Conservation (phyloP, 1,139 yeast genomes). For the Tardiomyces digboiensis region DNA sequence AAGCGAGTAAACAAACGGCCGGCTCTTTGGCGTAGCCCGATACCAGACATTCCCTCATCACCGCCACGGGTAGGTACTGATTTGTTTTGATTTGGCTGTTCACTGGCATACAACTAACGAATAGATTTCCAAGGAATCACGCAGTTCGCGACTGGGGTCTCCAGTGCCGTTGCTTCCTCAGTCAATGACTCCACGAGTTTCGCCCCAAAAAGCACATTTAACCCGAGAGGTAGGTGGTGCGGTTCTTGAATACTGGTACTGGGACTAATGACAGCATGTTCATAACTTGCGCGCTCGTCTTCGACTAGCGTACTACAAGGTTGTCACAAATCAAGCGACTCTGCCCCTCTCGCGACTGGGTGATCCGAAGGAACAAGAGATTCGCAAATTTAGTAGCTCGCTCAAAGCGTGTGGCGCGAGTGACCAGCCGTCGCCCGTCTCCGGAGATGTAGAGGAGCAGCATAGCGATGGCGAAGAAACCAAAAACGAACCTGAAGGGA, state of each 20-base stretch:
- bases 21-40: neutral
- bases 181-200: neutral
- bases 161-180: neutral
- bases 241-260: neutral
- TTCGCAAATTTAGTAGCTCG: neutral
- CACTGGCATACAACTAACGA: neutral
- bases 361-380: neutral
- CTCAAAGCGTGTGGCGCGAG: neutral
- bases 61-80: neutral
- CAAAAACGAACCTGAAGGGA: neutral
- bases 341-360: conserved; percentile 20
- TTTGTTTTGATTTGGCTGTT: neutral
- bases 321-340: conserved; percentile 44
- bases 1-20: neutral
- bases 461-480: neutral
- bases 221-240: neutral
- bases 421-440: neutral
- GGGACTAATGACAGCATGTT: conserved; percentile 26
- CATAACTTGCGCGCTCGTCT: conserved; percentile 60
- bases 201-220: neutral
- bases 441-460: neutral
- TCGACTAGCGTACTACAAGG: conserved; percentile 70
- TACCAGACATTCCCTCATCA: neutral
- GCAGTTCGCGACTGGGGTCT: neutral
- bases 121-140: neutral